Evolutionary conservation across 2,329 filamentous ascomycete genomes (phyloP).

Genomic region (Coniella vitis): DNA sequence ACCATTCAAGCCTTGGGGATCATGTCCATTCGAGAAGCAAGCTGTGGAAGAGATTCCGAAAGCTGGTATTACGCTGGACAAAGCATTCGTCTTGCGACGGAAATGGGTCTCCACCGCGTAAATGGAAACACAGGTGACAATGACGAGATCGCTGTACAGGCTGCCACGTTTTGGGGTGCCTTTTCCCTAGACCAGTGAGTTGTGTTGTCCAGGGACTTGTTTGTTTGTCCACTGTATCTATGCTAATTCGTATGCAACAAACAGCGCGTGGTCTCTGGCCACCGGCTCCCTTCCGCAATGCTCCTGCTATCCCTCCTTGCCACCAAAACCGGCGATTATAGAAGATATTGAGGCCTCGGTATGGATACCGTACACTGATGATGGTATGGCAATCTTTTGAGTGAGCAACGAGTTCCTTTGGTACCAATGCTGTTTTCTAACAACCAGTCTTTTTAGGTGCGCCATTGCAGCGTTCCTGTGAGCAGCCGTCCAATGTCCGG

Average conservation of each 20-base stretch:
- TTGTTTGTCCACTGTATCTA: not conserved
- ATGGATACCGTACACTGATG: slow-evolving; percentile 53
- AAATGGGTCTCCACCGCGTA: slow-evolving; percentile 60
- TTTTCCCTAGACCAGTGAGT: slow-evolving; percentile 58
- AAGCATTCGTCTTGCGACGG: slow-evolving; percentile 64
- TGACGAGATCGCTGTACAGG: slow-evolving; percentile 51
- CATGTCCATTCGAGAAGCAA: slow-evolving; percentile 70
- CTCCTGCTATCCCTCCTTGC: slow-evolving; percentile 49
- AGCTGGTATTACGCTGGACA: slow-evolving; percentile 68
- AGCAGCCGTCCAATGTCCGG: slow-evolving; percentile 61
- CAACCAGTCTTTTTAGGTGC: slow-evolving; percentile 35
- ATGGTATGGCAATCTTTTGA: too few relatives aligned
- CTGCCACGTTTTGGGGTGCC: slow-evolving; percentile 56
- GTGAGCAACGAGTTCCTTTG: too few relatives aligned
- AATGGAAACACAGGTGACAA: slow-evolving; percentile 36
- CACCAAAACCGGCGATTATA: slow-evolving; percentile 54
- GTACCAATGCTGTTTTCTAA: not conserved
- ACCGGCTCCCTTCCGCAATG: slow-evolving; percentile 56
- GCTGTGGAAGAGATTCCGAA: slow-evolving; percentile 63
- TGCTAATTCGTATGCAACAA: not conserved
- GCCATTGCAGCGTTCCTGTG: slow-evolving; percentile 46
- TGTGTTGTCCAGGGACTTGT: not conserved
- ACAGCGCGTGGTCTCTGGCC: slow-evolving; percentile 58
- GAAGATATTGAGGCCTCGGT: slow-evolving; percentile 52
- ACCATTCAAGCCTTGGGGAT: slow-evolving; percentile 70